Conservation (phyloP, 108 stramenopile species). For the Fistulifera pelliculosa region DNA sequence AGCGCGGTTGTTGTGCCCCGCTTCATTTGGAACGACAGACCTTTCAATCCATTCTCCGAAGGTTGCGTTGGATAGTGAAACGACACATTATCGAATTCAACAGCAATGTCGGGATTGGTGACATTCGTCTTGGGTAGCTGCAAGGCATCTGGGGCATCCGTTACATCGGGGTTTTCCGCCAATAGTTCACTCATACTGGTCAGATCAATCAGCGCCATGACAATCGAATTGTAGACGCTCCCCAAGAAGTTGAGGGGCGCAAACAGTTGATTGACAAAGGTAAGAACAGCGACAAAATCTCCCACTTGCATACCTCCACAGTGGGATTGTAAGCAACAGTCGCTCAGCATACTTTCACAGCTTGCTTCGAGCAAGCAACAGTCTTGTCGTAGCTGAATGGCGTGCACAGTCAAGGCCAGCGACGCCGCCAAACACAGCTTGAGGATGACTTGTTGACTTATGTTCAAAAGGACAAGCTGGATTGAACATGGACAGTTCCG, state of each 20-base stretch:
- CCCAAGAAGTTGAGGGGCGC: constrained; percentile 94
- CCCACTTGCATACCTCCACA: constrained; percentile 88
- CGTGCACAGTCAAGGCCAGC: constrained; percentile 56
- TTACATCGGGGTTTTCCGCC: constrained; percentile 81
- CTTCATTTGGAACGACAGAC: constrained; percentile 84
- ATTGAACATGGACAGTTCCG: constrained; percentile 71
- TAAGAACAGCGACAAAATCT: constrained; percentile 90
- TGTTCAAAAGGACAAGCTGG: constrained; percentile 83
- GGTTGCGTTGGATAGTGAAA: constrained; percentile 93
- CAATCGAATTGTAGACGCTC: constrained; percentile 78
- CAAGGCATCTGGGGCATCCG: constrained; percentile 76
- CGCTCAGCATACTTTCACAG: constrained; percentile 45
- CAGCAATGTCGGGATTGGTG: constrained; percentile 63
- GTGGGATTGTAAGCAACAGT: constrained; percentile 47
- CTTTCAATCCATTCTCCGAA: constrained; percentile 69
- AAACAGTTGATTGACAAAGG: constrained; percentile 86
- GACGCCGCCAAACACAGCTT: constrained; percentile 70
- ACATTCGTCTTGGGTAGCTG: constrained; percentile 31
- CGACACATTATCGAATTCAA: constrained; percentile 89
- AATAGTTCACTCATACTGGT: constrained; percentile 86
- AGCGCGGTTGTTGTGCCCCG: constrained; percentile 92
- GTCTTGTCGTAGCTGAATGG: constrained; percentile 45
- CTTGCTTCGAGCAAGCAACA: constrained; percentile 54
- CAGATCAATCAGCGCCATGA: constrained; percentile 90
- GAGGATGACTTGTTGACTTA: constrained; percentile 82